phyloP scores from a whole-genome alignment of 2,329 filamentous ascomycete species.

The Xylaria hypoxylon region DNA sequence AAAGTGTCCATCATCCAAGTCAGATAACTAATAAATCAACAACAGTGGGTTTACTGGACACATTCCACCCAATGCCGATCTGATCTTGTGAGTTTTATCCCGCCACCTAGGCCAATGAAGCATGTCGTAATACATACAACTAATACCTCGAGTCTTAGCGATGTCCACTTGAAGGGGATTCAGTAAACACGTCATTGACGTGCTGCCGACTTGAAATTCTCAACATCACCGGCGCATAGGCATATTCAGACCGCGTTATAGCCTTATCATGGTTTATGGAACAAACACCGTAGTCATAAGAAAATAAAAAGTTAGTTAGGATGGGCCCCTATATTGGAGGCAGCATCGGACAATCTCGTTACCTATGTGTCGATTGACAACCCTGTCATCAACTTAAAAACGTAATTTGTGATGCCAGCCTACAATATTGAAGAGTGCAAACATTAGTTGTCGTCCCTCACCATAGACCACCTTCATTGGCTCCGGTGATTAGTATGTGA shows the following conservation, averaged over 20 bases:
- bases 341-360: slow-evolving; percentile 8
- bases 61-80: slow-evolving; percentile 49
- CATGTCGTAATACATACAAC: not conserved
- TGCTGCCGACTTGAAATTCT: slow-evolving; percentile 9
- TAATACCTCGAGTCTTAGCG: slow-evolving; percentile 38
- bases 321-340: not conserved
- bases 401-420: not conserved
- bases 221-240: slow-evolving; percentile 23
- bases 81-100: slow-evolving; percentile 50
- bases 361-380: not conserved
- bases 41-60: slow-evolving; percentile 41
- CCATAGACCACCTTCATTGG: not conserved
- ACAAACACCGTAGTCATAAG: not conserved
- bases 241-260: slow-evolving; percentile 2
- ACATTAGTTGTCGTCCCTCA: not conserved
- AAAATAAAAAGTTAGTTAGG: slow-evolving; percentile 14
- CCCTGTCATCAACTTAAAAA: not conserved
- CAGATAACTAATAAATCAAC: slow-evolving; percentile 19
- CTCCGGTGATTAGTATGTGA: not conserved
- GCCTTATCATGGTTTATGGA: slow-evolving; percentile 7
- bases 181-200: slow-evolving; percentile 38
- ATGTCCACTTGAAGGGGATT: slow-evolving; percentile 48
- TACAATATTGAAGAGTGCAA: not conserved
- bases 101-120: not conserved
- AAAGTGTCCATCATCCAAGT: not conserved